Percentiles rank a stretch among this genome's conserved stretches.
Conservation (phyloP, 306 rosid species). For the Prunus armeniaca region DNA sequence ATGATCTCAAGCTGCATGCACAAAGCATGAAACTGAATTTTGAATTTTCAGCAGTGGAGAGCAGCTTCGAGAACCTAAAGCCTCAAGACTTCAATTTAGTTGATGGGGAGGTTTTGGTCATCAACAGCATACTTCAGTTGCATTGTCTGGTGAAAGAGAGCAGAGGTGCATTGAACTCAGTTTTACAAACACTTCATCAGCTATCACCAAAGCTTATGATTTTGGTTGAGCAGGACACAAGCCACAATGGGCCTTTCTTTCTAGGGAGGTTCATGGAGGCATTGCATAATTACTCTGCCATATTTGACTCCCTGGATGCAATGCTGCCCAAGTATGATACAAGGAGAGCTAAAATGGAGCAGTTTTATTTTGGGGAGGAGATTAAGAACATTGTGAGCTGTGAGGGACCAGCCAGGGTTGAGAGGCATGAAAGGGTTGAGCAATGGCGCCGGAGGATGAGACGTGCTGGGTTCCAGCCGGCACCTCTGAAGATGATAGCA, state of each 20-base stretch:
- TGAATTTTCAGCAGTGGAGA: neutral
- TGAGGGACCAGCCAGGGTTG: slow-evolving; percentile 13
- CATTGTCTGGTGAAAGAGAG: slow-evolving; percentile 21
- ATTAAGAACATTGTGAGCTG: slow-evolving; percentile 20
- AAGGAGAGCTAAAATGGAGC: slow-evolving; percentile 21
- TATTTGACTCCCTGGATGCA: slow-evolving; percentile 17
- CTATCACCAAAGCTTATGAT: slow-evolving; percentile 23
- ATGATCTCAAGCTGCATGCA: slow-evolving; percentile 9
- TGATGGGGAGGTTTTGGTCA: slow-evolving; percentile 14
- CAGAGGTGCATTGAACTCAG: slow-evolving; percentile 22
- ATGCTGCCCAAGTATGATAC: slow-evolving; percentile 18
- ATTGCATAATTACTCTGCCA: slow-evolving; percentile 20
- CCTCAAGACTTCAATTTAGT: slow-evolving; percentile 4
- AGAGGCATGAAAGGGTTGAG: slow-evolving; percentile 14
- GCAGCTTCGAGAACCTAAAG: slow-evolving; percentile 10
- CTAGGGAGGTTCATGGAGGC: slow-evolving; percentile 28
- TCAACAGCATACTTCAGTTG: slow-evolving; percentile 13
- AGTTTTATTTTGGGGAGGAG: slow-evolving; percentile 20
- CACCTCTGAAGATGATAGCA: neutral
- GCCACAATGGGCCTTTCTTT: slow-evolving; percentile 25
- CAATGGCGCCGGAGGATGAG: slow-evolving; percentile 26
- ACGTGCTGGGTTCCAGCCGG: slow-evolving; percentile 10
- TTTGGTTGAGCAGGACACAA: slow-evolving; percentile 21
- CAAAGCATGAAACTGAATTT: neutral
- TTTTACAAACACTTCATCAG: neutral